Percentiles rank a stretch among this genome's conserved stretches.
Evolutionary conservation across 2,329 filamentous ascomycete genomes (phyloP).

Genomic region (Epichloe brachyelytri): DNA sequence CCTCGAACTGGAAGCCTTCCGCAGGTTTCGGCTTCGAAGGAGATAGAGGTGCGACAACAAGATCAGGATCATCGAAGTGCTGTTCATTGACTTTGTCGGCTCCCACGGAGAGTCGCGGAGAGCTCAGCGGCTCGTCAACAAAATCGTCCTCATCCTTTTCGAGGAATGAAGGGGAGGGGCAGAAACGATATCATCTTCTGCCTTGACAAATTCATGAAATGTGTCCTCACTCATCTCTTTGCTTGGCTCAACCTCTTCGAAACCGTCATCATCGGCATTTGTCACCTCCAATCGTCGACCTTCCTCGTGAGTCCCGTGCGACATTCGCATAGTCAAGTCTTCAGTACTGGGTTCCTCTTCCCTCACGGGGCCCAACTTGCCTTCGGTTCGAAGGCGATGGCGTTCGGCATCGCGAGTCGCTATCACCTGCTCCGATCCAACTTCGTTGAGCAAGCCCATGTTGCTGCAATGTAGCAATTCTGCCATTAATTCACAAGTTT

Average conservation of each 20-base stretch:
- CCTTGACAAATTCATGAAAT: constrained; percentile 55
- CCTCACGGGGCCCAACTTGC: constrained; percentile 43
- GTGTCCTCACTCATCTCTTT: constrained; percentile 62
- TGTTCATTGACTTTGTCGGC: constrained; percentile 41
- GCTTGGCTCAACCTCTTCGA: constrained; percentile 69
- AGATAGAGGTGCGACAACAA: constrained; percentile 45
- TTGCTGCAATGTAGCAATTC: constrained; percentile 96
- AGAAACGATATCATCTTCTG: constrained; percentile 36
- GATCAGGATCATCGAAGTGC: constrained; percentile 41
- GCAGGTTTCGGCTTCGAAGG: constrained; percentile 27
- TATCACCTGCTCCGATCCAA: constrained; percentile 79
- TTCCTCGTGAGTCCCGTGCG: constrained; percentile 38
- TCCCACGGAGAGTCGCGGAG: constrained; percentile 49
- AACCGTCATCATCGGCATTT: constrained; percentile 78
- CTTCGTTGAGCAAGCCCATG: constrained; percentile 90
- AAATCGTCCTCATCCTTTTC: constrained; percentile 57
- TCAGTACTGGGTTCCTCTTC: constrained; percentile 35
- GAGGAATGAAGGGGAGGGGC: constrained; percentile 18
- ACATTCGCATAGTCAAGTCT: constrained; percentile 45
- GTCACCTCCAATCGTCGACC: constrained; percentile 64
- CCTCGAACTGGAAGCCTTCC: not conserved
- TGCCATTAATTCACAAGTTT: constrained; percentile 97
- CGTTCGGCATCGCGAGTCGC: constrained; percentile 67
- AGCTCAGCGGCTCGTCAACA: constrained; percentile 65
- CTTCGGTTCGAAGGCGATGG: constrained; percentile 64